A percentile compares a stretch with the other conserved stretches of the same genome.
These are phyloP conservation scores for Fusarium mangiferae DNA, from an alignment of 2,329 filamentous ascomycete species.

Conservation along the genomic window DNA sequence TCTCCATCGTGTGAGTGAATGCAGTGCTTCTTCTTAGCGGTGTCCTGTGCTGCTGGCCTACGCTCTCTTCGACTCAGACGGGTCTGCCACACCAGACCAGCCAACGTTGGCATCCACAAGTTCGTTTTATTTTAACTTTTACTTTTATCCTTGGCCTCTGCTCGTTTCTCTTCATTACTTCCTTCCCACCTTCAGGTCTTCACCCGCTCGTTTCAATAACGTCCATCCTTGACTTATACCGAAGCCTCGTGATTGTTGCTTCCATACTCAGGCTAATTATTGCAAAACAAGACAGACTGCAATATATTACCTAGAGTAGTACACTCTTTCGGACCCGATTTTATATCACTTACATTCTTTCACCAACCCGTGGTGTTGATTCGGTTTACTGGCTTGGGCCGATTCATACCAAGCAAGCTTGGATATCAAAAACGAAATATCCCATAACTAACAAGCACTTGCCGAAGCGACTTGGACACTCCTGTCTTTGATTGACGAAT, in stretches of 20 bases:
- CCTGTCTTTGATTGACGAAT: neutral
- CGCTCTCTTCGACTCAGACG: constrained; percentile 16
- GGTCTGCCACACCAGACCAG: constrained; percentile 25
- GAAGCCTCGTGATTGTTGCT: constrained; percentile 15
- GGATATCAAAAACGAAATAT: neutral
- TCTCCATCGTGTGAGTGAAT: constrained; percentile 9
- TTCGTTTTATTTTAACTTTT: constrained; percentile 41
- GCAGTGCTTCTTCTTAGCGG: constrained; percentile 6
- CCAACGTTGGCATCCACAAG: constrained; percentile 34
- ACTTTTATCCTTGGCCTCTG: constrained; percentile 35
- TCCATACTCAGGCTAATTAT: constrained; percentile 20
- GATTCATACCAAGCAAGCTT: constrained; percentile 16
- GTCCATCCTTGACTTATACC: constrained; percentile 17
- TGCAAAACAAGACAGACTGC: constrained; percentile 26
- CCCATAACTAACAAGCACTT: neutral
- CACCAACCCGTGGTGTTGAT: constrained; percentile 11
- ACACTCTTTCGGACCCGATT: constrained; percentile 35
- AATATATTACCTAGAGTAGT: constrained; percentile 16
- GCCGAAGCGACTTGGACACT: neutral
- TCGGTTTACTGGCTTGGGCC: constrained; percentile 4
- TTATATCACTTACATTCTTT: constrained; percentile 28
- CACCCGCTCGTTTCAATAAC: constrained; percentile 31
- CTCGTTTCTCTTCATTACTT: constrained; percentile 16
- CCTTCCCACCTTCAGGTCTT: constrained; percentile 28
- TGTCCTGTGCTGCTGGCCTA: constrained; percentile 26